Base-by-base conservation (phyloP, 1,284 basidiomycete genomes). In the Cryptococcus jaspeensis region DNA sequence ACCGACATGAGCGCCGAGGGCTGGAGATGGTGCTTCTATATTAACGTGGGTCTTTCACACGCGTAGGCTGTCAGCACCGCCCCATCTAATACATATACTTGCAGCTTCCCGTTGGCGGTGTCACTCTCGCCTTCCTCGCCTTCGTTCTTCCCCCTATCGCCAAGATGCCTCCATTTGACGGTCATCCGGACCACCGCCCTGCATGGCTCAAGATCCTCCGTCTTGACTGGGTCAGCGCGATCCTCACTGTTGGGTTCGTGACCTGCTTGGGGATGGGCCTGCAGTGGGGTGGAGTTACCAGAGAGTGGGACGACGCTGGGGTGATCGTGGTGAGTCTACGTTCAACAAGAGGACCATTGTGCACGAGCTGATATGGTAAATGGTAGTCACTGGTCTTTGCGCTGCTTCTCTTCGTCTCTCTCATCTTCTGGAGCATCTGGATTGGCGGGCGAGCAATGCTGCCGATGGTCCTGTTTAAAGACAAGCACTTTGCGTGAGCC, bases 21-120 rank as follows among this genome's bases (percentile, higher is more conserved):
- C 16, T 62, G 65, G 67, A 51, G 67, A 46, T 69, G 65, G 67
- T 69, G 66, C 50, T 69, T 69, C 50, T 69, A 69, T 52, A 56
- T 69, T 51, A 63, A 62, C 22, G 53, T 62, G n/a, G 57, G 41
- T 42, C 20, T 35, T 36, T 12, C 48, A 44, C 43, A 20, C 2
- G 9, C 1, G 36, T 47, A 12, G 36, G 4, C 45, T 38, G 13
- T 12, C 16, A 41, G 13, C 15, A 23, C 6, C 8, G 15, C 15
- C 36, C 25, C 38, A 50, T 58, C 36, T 28, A 6, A 55, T n/a
- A n/a, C 13, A 28, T 18, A 4, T 32, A 5, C 9, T 32, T 32
- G 9, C 36, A 61, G 59, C 40, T 58, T 1, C 51, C 56, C 7
- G 62, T 66, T 28, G 63, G 65, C 20, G 63, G 60, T 2, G 44